Evolutionary conservation across 2,329 filamentous ascomycete species (phyloP), one percentile per base, ranked within the genome.

Genomic region (Thielaviopsis cerberus): DNA sequence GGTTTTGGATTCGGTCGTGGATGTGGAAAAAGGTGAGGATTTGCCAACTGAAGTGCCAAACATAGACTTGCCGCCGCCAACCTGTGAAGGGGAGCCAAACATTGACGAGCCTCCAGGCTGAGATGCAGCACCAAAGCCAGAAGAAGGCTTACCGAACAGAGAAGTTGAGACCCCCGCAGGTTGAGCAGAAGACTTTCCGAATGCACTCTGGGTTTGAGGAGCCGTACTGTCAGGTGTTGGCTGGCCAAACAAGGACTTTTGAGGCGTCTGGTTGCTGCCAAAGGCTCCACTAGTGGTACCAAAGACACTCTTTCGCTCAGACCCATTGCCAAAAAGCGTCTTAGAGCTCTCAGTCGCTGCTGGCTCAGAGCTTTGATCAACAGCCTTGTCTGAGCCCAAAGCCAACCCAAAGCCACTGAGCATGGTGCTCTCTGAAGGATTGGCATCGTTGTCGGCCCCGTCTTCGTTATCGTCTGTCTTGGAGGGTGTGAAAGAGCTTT

Each of bases 401-500:
- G 78, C 77, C 59, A 77, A 76, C 6, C 76, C 73, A 67, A 88
- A 86, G 10, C 71, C 75, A 56, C 79, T 78, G 65, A 87, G 86
- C 62, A 85, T 63, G 4, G 74, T 73, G 13, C 23, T 45, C 5
- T 72, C 72, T n/a, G 64, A 56, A 11, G 64, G 34, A 69, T 68
- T 22, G 67, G 63, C n/a, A 68, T 67, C 23, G 68, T 66, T 17
- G 76, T 76, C 73, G 37, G 75, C 69, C 59, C 83, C 79, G 24
- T 85, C 69, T 24, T 85, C 76, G 60, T 79, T 81, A 59, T 80
- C 81, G 0, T 78, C 74, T 51, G 75, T 74, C 5, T 78, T 75
- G 62, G 86, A 83, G 8, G 76, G 74, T 64, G 82, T 80, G 70
- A 88, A 88, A 1, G 79, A 82, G 27, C 80, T 82, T 45, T 77